Conservation (phyloP, 352 stramenopile species). For the Globisporangium okanoganense region DNA sequence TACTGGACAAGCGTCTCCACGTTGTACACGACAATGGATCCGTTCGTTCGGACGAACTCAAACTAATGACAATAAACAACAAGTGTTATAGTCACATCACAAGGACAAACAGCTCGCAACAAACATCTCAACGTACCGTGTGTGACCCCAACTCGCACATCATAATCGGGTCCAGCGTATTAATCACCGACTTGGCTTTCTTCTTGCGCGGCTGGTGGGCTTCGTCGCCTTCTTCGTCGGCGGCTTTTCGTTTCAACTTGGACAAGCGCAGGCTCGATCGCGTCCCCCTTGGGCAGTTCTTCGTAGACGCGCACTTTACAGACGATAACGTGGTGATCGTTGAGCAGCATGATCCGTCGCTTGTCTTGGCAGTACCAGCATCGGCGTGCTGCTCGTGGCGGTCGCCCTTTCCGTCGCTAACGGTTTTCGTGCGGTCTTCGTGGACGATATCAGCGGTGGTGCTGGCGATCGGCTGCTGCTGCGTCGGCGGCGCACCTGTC, state of each 20-base stretch:
- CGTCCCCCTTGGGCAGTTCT: constrained; percentile 22
- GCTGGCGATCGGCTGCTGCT: background rate
- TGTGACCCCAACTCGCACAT: constrained; percentile 67
- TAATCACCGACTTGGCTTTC: constrained; percentile 59
- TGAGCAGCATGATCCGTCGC: background rate
- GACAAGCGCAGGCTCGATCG: constrained; percentile 55
- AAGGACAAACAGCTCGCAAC: constrained; percentile 9
- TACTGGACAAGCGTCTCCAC: constrained; percentile 87
- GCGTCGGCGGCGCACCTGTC: constrained; percentile 1
- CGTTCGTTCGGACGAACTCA: constrained; percentile 78
- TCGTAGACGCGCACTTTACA: constrained; percentile 2
- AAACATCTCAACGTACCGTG: constrained; percentile 40
- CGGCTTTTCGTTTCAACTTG: constrained; percentile 51
- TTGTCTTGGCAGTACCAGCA: background rate
- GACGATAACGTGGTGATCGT: background rate
- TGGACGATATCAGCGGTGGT: constrained; percentile 7
- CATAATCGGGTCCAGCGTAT: constrained; percentile 88
- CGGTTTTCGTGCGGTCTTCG: background rate
- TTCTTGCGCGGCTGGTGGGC: constrained; percentile 28
- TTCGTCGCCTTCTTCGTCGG: constrained; percentile 20
- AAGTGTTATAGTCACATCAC: background rate
- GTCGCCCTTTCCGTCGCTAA: background rate
- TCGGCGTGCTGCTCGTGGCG: background rate
- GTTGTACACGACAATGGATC: constrained; percentile 83
- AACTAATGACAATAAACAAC: constrained; percentile 38